Evolutionary conservation across 192 early-diverging fungal species (phyloP), one percentile per base, ranked within the genome.

Genomic region (Phlyctochytrium planicorne): DNA sequence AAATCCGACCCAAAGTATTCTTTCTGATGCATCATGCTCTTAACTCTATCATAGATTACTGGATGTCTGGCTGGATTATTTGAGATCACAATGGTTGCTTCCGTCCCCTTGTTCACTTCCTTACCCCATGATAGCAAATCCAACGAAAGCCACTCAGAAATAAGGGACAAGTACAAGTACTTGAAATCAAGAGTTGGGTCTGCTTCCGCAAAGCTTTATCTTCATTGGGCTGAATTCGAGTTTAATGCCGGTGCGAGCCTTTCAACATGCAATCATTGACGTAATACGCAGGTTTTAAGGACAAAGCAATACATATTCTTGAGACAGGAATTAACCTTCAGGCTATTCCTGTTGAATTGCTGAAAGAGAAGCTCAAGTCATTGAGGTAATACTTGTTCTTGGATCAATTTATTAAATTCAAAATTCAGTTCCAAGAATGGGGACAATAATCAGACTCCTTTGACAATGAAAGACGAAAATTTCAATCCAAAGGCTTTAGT

Each of bases 141-240:
- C 17, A 53, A 34, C 27, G 71, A 70, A 23, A 66, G 69, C 40
- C 47, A 68, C 35, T 53, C 34, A 20, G 71, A 68, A 36, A 67
- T 80, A n/a, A 32, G 78, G 3, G 78, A 80, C 53, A 72, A 67
- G 53, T 80, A 67, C 74, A 80, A 80, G 53, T 61, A 40, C 31
- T 56, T 80, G 0, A 73, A 72, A 50, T 30, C 63, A 17, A 29
- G 74, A 29, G 52, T 76, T 16, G 78, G 74, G 16, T 33, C 68
- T 3, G 27, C 40, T 24, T 53, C 52, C 20, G 73, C 74, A 53
- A 55, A 52, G 40, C 55, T 76, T 10, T 80, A 61, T 56, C 30
- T 63, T 27, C 56, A 75, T 23, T 80, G 78, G 78, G 74, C 78
- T 2, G 34, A 60, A 30, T 80, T 80, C 40, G 78, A 80, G 59